A percentile compares a stretch with the other conserved stretches of the same genome.
phyloP scores from a whole-genome alignment of 352 stramenopile species.

The Nothophytophthora sp. region DNA sequence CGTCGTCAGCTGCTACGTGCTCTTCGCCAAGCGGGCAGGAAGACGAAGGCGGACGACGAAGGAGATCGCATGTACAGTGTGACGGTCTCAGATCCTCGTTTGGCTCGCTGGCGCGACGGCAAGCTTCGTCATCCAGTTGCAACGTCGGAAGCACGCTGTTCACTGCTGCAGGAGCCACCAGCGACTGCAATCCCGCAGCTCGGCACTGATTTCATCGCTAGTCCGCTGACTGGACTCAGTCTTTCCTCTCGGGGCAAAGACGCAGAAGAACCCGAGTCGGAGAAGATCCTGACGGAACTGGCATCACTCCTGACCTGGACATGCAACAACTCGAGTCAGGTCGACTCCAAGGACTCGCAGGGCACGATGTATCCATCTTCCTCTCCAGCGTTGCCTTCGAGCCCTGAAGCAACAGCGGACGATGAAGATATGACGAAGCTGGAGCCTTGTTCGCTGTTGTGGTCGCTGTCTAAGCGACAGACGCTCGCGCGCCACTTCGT shows the following conservation, averaged over 20 bases:
- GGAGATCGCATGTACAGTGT: conserved; percentile 35
- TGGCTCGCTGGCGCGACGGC: conserved; percentile 10
- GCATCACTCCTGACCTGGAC: conserved; percentile 60
- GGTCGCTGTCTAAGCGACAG: conserved; percentile 52
- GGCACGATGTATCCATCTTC: conserved; percentile 32
- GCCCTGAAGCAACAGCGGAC: background rate
- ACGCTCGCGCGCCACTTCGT: conserved; percentile 32
- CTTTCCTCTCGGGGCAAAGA: conserved; percentile 37
- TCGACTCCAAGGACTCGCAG: background rate
- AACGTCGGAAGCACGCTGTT: conserved; percentile 14
- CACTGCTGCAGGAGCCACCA: conserved; percentile 58
- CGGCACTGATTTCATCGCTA: conserved; percentile 40
- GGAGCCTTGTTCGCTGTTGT: conserved; percentile 51
- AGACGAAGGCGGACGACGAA: background rate
- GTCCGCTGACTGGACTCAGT: conserved; percentile 50
- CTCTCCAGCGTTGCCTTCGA: conserved; percentile 28
- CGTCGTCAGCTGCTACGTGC: conserved; percentile 16
- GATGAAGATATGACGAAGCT: conserved; percentile 5
- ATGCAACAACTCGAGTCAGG: conserved; percentile 2
- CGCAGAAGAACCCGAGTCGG: conserved; percentile 66
- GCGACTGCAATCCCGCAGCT: conserved; percentile 15
- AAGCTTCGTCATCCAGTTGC: conserved; percentile 1
- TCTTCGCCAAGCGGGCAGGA: conserved; percentile 6
- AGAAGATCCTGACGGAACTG: conserved; percentile 56
- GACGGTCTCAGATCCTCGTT: conserved; percentile 44